These are phyloP conservation scores for Balamuthia mandrillaris DNA, from an alignment of 208 protist species.

Conservation along the genomic window DNA sequence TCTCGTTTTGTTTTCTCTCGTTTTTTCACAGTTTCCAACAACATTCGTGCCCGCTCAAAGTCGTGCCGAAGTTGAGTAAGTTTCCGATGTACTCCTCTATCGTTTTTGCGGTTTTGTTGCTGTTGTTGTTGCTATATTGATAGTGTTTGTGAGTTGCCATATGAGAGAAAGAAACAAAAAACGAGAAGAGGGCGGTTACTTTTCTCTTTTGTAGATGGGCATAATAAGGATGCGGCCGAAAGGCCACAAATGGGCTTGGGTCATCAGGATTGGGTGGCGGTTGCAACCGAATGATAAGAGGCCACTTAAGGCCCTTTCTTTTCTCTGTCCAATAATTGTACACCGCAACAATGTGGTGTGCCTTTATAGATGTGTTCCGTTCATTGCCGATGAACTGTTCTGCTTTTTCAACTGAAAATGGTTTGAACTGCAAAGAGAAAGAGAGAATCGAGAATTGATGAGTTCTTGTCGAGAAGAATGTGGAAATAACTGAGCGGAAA, in stretches of 20 bases:
- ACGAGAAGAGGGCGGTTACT: neutral
- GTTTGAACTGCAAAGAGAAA: neutral
- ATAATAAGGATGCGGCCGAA: neutral
- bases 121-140: neutral
- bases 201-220: neutral
- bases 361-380: neutral
- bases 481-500: neutral
- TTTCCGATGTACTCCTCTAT: neutral
- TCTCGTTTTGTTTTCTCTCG: slow-evolving; percentile 16
- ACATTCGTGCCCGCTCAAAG: slow-evolving; percentile 6
- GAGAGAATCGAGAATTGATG: neutral
- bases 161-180: neutral
- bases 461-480: neutral
- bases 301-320: neutral
- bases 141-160: neutral
- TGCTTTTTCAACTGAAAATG: neutral
- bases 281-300: neutral
- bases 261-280: neutral
- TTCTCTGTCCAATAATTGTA: slow-evolving; percentile 24
- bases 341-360: neutral
- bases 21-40: slow-evolving; percentile 17
- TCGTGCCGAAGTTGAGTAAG: neutral
- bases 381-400: neutral
- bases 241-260: slow-evolving; percentile 1
- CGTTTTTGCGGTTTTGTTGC: neutral